Base-by-base conservation (phyloP, 164 flowering plant genomes). In the Tetracentron sinense region DNA sequence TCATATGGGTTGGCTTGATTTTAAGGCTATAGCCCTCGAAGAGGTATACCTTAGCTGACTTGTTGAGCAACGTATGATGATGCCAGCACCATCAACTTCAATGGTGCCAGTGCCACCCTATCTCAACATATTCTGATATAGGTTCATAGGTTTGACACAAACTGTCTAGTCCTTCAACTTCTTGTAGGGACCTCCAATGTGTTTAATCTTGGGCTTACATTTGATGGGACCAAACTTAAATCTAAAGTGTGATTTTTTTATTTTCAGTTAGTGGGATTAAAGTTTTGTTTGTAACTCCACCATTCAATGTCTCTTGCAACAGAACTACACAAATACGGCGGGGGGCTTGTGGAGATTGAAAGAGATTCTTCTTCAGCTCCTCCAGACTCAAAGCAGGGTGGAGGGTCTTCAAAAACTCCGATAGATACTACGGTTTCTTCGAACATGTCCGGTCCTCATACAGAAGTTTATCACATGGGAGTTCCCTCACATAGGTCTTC, bases 281-380 rank as follows among this genome's bases (percentile, higher is more conserved):
- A 38, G 11, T 38, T 10, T 25, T 0, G 15, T 25, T 25, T 10
- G 1, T 52, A 52, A 16, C 30, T 52, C 33, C 19, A 17, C 33
- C 10, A 51, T 57, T 11, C 12, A 23, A 31, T 66, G 19, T 59
- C 27, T 62, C 7, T 49, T 44, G 47, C 49, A 46, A 54, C 92
- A 95, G 99, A 95, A 62, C 79, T 95, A 53, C 92, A 89, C 75
- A 78, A 74, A n/a, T 87, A 79, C 71, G 96, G 97, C 57, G 96
- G 97, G 2, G 93, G 94, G 20, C 89, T 78, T n/a, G 72, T 81
- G 75, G 95, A 89, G 23, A 33, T 66, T 23, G 97, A 91, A n/a
- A 83, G 78, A 77, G 93, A 88, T 54, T 62, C 81, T 65, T 56
- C 82, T 60, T 53, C 85, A 29, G 73, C 65, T 38, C 69, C 80